Evolutionary conservation across 2,329 filamentous ascomycete species (phyloP), one percentile per base, ranked within the genome.

Genomic region (Paecilomyces formosus): DNA sequence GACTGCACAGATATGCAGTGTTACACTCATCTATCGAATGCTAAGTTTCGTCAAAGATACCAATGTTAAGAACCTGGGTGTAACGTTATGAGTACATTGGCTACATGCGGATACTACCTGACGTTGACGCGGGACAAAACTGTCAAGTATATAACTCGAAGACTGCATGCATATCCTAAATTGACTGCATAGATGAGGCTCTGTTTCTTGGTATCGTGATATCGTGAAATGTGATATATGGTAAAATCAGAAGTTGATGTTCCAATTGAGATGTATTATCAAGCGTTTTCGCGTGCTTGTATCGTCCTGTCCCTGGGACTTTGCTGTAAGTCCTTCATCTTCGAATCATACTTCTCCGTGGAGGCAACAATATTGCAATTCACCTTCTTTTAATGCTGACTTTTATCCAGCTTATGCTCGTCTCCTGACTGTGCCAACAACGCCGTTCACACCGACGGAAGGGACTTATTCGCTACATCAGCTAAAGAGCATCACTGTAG

Each of bases 401-500:
- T 45, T 5, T 18, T 8, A 9, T 45, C 15, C n/a, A 52, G 50
- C 22, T 2, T 52, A 24, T 11, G 26, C n/a, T 21, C 50, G 50
- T 21, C 50, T 52, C 21, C 50, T 52, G 50, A 52, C 50, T 13
- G 50, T 52, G 21, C 50, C 50, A 15, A 28, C 22, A 13, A 52
- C 50, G 2, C 50, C 50, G 1, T 52, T 52, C 15, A 52, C 50
- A 7, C 1, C 50, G 1, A 15, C 50, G 15, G 22, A 52, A 52
- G 50, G 50, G 8, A 52, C 18, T 21, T 52, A 52, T 28, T 52
- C 50, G 21, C 21, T 52, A 6, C 50, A 28, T 28, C 50, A 52
- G 15, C 22, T 33, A 57, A 67, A 66, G 28, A 65, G 63, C 3
- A 75, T 84, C 54, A 63, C 81, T 12, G 76, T 85, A 9, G 77